Percentiles rank a stretch among this genome's conserved stretches.
These are phyloP conservation scores for Starmerella scarabaei DNA, from an alignment of 805 yeast genomes.

Conservation along the genomic window DNA sequence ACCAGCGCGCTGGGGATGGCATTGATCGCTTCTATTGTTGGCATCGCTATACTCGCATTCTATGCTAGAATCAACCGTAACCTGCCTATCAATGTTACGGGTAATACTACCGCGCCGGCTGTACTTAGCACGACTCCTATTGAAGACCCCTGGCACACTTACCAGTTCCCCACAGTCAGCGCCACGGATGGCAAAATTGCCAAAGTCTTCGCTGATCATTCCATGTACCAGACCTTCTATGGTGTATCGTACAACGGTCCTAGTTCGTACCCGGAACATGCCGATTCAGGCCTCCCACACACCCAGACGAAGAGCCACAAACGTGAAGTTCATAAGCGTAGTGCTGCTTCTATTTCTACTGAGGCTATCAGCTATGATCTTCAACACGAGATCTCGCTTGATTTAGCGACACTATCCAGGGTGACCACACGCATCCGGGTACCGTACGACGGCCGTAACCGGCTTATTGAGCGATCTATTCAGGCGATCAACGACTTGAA, in stretches of 20 bases:
- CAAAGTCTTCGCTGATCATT: slow-evolving; percentile 7
- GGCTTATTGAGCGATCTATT: slow-evolving; percentile 40
- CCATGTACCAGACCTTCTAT: slow-evolving; percentile 8
- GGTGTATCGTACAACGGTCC: slow-evolving; percentile 14
- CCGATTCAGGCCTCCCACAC: background rate
- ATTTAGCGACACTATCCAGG: slow-evolving; percentile 43
- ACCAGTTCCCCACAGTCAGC: slow-evolving; percentile 3
- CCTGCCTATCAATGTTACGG: background rate
- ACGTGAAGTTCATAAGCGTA: background rate
- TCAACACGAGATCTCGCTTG: slow-evolving; percentile 39
- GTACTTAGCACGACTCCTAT: background rate
- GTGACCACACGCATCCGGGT: slow-evolving; percentile 46
- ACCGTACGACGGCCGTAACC: slow-evolving; percentile 47
- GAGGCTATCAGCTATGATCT: background rate
- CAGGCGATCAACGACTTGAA: slow-evolving; percentile 40
- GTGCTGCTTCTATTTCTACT: background rate
- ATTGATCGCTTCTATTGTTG: slow-evolving; percentile 5
- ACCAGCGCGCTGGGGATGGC: slow-evolving; percentile 1
- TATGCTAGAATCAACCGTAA: background rate
- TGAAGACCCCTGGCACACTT: background rate
- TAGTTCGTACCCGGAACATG: background rate
- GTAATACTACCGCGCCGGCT: background rate
- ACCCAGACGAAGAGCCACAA: too few relatives aligned
- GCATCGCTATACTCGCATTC: slow-evolving; percentile 4
- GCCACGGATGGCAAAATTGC: slow-evolving; percentile 5